Percentiles rank a stretch among this genome's conserved stretches.
Conservation (phyloP, 352 stramenopile species). For the Salisapilia sapeloensis region DNA sequence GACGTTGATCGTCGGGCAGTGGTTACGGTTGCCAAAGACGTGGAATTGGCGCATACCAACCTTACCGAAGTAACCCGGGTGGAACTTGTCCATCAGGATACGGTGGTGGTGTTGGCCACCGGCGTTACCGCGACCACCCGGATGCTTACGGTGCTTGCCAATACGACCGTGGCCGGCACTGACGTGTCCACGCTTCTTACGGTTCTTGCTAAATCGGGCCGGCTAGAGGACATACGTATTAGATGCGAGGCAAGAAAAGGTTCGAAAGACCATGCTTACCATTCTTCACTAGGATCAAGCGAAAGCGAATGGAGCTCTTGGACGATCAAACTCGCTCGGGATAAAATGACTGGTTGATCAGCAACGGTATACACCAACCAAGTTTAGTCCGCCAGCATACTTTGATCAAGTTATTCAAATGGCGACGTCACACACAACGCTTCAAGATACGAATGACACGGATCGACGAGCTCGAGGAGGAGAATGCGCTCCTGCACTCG, state of each 20-base stretch:
- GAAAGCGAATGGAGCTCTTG: no score
- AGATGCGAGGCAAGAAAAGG: neutral
- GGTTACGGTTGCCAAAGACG: constrained; percentile 90
- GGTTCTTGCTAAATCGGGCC: constrained; percentile 92
- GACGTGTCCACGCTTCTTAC: constrained; percentile 99
- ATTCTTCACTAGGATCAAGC: no score
- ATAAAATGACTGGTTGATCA: no score
- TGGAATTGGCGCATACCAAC: constrained; percentile 99
- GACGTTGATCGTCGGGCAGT: constrained; percentile 97
- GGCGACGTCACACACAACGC: neutral
- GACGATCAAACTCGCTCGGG: no score
- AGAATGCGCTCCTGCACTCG: constrained; percentile 27
- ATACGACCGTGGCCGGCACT: constrained; percentile 98
- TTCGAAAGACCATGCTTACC: no score
- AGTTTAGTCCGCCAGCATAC: constrained; percentile 1
- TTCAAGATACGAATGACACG: no score
- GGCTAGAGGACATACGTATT: constrained; percentile 12
- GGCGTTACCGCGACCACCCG: constrained; percentile 99
- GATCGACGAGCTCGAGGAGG: constrained; percentile 11
- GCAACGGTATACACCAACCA: no score
- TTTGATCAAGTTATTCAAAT: neutral
- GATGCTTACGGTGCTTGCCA: constrained; percentile 99
- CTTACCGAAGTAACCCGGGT: constrained; percentile 99
- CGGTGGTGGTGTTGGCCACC: constrained; percentile 99
- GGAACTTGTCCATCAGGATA: constrained; percentile 99